Evolutionary conservation across 345 rosid genomes (phyloP).

Genomic region (Camelina neglecta): DNA sequence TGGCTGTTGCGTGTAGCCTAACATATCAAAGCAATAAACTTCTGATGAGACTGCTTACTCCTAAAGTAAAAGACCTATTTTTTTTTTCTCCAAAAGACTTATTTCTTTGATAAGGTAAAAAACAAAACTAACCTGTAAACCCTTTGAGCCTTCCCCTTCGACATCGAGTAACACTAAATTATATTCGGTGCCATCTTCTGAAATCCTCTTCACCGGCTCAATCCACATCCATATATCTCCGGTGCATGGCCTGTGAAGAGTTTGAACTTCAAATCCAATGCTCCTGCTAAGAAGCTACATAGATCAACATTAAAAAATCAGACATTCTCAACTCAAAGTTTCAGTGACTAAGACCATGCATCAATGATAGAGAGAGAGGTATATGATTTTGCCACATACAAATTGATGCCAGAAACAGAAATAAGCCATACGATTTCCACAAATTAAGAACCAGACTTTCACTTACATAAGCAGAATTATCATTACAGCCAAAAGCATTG

Average conservation of each 20-base stretch:
- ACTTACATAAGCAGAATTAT: conserved; percentile 4
- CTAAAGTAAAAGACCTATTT: not conserved
- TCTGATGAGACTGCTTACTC: conserved; percentile 5
- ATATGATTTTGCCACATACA: conserved; percentile 12
- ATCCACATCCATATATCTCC: conserved; percentile 61
- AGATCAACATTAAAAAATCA: conserved; percentile 16
- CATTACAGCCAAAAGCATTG: conserved; percentile 18
- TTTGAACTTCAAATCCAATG: conserved; percentile 51
- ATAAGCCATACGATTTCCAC: not conserved
- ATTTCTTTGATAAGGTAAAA: not conserved
- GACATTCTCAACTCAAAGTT: conserved; percentile 23
- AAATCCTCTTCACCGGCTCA: conserved; percentile 49
- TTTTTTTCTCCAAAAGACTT: not conserved
- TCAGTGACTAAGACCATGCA: conserved; percentile 4
- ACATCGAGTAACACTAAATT: conserved; percentile 48
- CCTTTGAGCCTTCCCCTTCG: conserved; percentile 46
- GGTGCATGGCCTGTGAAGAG: conserved; percentile 42
- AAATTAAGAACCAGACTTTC: not conserved
- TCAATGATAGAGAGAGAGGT: not conserved
- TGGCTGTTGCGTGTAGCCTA: conserved; percentile 46
- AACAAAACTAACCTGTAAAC: conserved; percentile 36
- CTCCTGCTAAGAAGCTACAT: conserved; percentile 50
- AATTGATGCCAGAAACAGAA: not conserved
- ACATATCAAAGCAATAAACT: conserved; percentile 20
- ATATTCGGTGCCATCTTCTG: conserved; percentile 52